phyloP scores from a whole-genome alignment of 352 stramenopile species.

The Phytopythium chamaehyphon region DNA sequence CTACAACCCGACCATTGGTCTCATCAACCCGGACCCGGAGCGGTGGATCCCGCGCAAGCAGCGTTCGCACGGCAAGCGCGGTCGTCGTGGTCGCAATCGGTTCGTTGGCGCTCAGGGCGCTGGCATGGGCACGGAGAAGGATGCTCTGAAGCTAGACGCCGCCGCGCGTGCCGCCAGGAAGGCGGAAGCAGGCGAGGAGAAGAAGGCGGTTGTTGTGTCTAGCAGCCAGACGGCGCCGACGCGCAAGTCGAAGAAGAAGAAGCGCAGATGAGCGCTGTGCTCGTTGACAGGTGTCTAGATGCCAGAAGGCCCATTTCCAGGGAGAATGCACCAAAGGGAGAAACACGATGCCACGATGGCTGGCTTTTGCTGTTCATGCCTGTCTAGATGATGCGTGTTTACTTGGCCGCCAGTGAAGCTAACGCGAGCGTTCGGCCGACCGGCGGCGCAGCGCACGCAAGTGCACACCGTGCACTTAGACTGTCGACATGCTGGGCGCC shows the following conservation, averaged over 20 bases:
- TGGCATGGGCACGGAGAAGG: conserved; percentile 77
- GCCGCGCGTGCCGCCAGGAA: conserved; percentile 73
- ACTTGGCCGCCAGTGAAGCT: background rate
- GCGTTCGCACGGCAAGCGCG: conserved; percentile 70
- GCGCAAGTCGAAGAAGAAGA: conserved; percentile 86
- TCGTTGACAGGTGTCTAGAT: background rate
- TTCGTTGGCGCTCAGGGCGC: conserved; percentile 80
- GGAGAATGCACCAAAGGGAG: too few species aligned
- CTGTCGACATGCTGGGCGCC: conserved; percentile 73
- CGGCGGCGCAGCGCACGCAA: too few species aligned
- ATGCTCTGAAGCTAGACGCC: conserved; percentile 77
- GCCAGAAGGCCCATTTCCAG: too few species aligned
- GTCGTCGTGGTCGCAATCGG: conserved; percentile 71
- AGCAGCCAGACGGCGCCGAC: conserved; percentile 50
- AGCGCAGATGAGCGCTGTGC: conserved; percentile 49
- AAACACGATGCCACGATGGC: background rate
- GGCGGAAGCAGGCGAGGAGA: conserved; percentile 42
- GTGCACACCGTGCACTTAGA: conserved; percentile 33
- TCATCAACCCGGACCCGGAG: conserved; percentile 74
- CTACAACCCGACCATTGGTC: conserved; percentile 76
- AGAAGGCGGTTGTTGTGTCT: conserved; percentile 54
- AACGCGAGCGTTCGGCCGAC: background rate
- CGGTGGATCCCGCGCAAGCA: conserved; percentile 87
- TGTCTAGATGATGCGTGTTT: conserved; percentile 4
- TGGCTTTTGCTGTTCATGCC: background rate